Evolutionary conservation across 257 asterid species (phyloP).

Genomic region (Striga asiatica): DNA sequence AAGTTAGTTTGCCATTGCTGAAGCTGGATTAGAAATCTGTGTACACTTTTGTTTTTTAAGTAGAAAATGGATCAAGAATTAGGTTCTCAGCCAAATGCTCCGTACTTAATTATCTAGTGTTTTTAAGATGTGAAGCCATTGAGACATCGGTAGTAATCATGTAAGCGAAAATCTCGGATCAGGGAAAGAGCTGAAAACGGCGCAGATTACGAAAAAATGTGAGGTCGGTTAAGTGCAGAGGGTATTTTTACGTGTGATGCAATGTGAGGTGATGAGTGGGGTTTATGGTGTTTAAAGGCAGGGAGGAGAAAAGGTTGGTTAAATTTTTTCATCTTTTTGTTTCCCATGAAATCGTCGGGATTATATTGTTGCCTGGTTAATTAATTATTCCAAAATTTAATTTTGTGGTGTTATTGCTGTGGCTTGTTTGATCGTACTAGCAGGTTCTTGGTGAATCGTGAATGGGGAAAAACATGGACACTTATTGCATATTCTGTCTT

Average conservation of each 20-base stretch:
- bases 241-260: slow-evolving; percentile 47
- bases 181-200: no score
- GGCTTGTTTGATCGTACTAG: neutral
- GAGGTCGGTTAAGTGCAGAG: slow-evolving; percentile 64
- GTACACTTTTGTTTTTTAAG: neutral
- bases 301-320: slow-evolving; percentile 21
- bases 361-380: neutral
- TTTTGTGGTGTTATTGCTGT: neutral
- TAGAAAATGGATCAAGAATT: slow-evolving; percentile 52
- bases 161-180: no score
- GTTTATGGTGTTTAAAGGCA: neutral
- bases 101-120: slow-evolving; percentile 79
- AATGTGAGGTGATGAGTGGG: neutral
- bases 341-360: neutral
- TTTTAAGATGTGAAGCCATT: slow-evolving; percentile 63
- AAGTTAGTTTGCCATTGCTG: no score
- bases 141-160: no score
- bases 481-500: neutral
- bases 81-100: slow-evolving; percentile 47
- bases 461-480: neutral
- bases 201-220: no score
- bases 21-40: no score
- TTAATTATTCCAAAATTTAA: neutral
- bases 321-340: neutral
- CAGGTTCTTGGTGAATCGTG: neutral